Base-by-base conservation (phyloP, 2,329 filamentous ascomycete species). In the Zasmidium cellare region DNA sequence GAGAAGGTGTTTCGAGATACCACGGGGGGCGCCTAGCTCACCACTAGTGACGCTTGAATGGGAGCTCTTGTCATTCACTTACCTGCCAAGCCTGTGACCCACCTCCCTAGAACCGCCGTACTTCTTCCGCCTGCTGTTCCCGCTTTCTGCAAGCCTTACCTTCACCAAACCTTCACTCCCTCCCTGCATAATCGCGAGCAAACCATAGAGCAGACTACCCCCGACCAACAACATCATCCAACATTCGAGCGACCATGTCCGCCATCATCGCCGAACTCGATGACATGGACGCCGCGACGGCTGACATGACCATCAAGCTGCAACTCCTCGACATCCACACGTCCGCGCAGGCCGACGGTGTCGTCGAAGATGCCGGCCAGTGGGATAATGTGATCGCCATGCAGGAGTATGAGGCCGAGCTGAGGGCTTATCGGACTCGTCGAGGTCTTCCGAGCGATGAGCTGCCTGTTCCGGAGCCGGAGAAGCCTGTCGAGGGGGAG, bases 401-500 rank as follows among this genome's bases (percentile, higher is more conserved):
- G 28, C 45, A 18, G 25, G 24, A 31, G 14, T 47, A 41, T 19
- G 53, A 3, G 18, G 22, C 19, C 5, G 53, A 49, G 45, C 46
- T 55, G 24, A 3, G 18, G 20, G 7, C 20, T 12, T 55, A 55
- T 25, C 18, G 53, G 7, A 23, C 22, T 11, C 18, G 48, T 11
- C 53, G 53, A 24, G 53, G 46, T 24, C 38, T 55, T n/a, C 45
- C 25, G 14, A n/a, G 9, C n/a, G 23, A n/a, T 18, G 41, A 25
- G 20, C 9, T 31, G 46, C 9, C 25, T 12, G 9, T 23, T 22
- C 28, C 50, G 50, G 14, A 25, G 25, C 9, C 6, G 6, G 11
- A 28, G 25, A 28, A 28, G 5, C 5, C 25, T 5, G 25, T 28
- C 25, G 25, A 28, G 25, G 25, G 11, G 25, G 11, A 28, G 25